Evolutionary conservation across 2,329 filamentous ascomycete species (phyloP), one percentile per base, ranked within the genome.

Genomic region (Epichloe bromicola): DNA sequence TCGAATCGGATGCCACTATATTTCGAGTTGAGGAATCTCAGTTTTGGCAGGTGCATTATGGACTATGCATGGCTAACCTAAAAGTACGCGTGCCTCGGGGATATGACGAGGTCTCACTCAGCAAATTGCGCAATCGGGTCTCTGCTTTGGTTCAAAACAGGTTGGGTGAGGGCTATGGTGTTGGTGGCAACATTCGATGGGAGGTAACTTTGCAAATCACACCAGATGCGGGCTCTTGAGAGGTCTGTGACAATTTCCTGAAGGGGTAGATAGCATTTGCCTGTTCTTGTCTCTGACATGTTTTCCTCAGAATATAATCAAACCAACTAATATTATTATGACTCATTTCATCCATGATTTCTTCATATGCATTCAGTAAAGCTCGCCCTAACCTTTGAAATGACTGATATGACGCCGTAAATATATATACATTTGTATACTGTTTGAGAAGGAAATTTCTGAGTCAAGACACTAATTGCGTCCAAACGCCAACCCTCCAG

Each of bases 21-120:
- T 78, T 78, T 43, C 77, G 78, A 1, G 82, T 98, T 45, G 88
- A 96, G 52, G 90, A 96, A 61, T 91, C 90, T 2, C 83, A 89
- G 63, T 95, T 98, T 67, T 98, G 93, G 93, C 93, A 98, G 71
- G 93, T 96, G 14, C 93, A 98, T 68, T 96, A 97, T 65, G 90
- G 91, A 2, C 74, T 97, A 40, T 95, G 89, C 63, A 95, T 97
- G 85, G 93, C 93, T 8, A 96, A 94, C 63, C 67, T 98, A 57
- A 94, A 88, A 66, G 68, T 98, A 19, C 78, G 83, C 53, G 79
- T 95, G 26, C 65, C 70, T 4, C 72, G 70, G 55, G 84, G 83
- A 4, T 72, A 68, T 44, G 82, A 86, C 42, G 88, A 93, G 54
- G 79, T 84, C 14, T 78, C 83, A 5, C 71, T 94, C 53, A 75